A percentile compares a stretch with the other conserved stretches of the same genome.
Evolutionary conservation across 306 rosid species (phyloP).

Genomic region (Medicago lupulina): DNA sequence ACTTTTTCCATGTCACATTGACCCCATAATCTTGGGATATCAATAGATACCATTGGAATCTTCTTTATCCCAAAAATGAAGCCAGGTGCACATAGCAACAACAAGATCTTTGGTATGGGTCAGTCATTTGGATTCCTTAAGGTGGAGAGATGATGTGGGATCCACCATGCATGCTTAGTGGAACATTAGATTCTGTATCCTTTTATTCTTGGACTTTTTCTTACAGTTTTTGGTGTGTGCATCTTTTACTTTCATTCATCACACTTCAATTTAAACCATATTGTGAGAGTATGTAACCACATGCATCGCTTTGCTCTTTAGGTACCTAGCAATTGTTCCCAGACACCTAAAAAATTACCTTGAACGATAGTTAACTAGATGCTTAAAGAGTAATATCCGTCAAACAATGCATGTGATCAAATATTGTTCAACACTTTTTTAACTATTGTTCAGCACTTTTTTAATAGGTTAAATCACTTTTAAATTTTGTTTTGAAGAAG

Average conservation of each 20-base stretch:
- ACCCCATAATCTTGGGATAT: conserved; percentile 70
- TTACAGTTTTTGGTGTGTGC: not conserved
- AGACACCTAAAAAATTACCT: no score
- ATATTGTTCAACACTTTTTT: no score
- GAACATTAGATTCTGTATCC: conserved; percentile 37
- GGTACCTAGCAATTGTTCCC: no score
- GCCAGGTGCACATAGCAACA: conserved; percentile 27
- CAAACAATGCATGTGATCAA: no score
- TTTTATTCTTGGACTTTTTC: conserved; percentile 31
- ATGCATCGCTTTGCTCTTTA: not conserved
- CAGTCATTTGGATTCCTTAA: conserved; percentile 32
- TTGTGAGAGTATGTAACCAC: conserved; percentile 18
- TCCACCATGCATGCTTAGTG: conserved; percentile 44
- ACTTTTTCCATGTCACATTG: conserved; percentile 51
- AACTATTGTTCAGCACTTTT: no score
- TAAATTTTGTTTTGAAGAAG: no score
- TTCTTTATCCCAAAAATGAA: conserved; percentile 43
- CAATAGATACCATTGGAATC: conserved; percentile 58
- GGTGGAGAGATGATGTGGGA: conserved; percentile 23
- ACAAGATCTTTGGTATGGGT: conserved; percentile 23
- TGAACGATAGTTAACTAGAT: no score
- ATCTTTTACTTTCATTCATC: conserved; percentile 35
- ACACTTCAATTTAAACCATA: conserved; percentile 1
- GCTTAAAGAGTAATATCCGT: no score
- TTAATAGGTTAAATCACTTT: no score